A percentile compares a stretch with the other conserved stretches of the same genome.
Conservation (phyloP, 345 rosid genomes). For the Aethionema arabicum region DNA sequence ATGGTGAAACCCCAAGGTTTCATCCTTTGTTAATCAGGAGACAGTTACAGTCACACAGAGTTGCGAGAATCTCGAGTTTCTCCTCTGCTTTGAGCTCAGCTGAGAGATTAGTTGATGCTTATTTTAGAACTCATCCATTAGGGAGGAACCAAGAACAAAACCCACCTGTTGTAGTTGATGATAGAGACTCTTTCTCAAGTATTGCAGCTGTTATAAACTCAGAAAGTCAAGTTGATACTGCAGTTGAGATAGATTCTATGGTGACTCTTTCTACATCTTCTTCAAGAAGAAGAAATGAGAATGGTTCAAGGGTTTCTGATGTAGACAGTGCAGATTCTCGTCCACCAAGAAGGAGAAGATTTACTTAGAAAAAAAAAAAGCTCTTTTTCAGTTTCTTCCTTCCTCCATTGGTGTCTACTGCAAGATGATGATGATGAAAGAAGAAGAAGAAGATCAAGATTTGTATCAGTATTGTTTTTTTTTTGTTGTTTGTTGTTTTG, state of each 20-base stretch:
- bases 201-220: constrained; percentile 85
- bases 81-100: constrained; percentile 55
- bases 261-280: constrained; percentile 81
- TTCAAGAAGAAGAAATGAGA: constrained; percentile 68
- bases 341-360: constrained; percentile 73
- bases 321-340: constrained; percentile 83
- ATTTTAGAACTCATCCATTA: constrained; percentile 46
- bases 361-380: constrained; percentile 38
- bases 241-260: constrained; percentile 80
- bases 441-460: constrained; percentile 21
- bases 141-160: constrained; percentile 68
- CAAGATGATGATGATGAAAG: constrained; percentile 27
- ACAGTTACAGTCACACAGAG: constrained; percentile 56
- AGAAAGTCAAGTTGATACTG: constrained; percentile 78
- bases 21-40: constrained; percentile 58
- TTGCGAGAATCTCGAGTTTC: constrained; percentile 47
- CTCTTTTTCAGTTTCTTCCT: constrained; percentile 6
- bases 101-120: constrained; percentile 57
- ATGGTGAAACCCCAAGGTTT: constrained; percentile 49
- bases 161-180: constrained; percentile 66
- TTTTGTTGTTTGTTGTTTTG: constrained; percentile 31
- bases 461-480: constrained; percentile 30
- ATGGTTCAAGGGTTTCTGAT: constrained; percentile 70
- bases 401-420: not conserved
- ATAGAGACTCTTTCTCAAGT: constrained; percentile 90